Conservation (phyloP, 2,329 filamentous ascomycete genomes). For the Cordyceps cicadae region DNA sequence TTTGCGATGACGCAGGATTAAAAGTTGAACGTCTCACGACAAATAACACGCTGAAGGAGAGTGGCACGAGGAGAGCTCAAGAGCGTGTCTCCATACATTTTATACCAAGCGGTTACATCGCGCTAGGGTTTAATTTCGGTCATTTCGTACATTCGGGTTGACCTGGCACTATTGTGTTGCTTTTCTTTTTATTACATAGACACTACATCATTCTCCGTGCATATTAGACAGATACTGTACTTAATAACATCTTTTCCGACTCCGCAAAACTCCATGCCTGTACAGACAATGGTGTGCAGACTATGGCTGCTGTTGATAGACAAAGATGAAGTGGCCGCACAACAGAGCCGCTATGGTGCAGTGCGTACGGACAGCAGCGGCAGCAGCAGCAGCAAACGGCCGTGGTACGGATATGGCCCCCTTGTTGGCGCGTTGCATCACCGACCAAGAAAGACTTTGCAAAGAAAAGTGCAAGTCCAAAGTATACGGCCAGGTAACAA, state of each 20-base stretch:
- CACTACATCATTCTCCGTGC: neutral
- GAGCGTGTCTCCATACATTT: neutral
- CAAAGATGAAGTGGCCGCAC: too few species aligned
- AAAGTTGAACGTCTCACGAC: slow-evolving; percentile 6
- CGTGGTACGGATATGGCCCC: too few species aligned
- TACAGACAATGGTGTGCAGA: neutral
- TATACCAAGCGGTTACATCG: neutral
- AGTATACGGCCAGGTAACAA: too few species aligned
- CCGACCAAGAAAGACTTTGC: too few species aligned
- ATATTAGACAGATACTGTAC: slow-evolving; percentile 2
- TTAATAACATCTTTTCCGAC: neutral
- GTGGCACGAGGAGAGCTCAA: neutral
- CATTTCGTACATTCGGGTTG: neutral
- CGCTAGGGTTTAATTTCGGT: neutral
- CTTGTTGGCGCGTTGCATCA: too few species aligned
- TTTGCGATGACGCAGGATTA: neutral
- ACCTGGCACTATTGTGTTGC: neutral
- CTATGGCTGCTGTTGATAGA: neutral
- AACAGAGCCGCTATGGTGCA: too few species aligned
- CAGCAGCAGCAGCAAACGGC: too few species aligned
- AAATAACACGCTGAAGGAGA: neutral
- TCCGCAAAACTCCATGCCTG: too few species aligned
- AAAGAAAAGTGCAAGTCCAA: too few species aligned
- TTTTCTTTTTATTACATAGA: neutral
- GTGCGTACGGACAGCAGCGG: too few species aligned